Base-by-base conservation (phyloP, 1,139 yeast genomes). In the Hemisphaericaspora xylofermentans region DNA sequence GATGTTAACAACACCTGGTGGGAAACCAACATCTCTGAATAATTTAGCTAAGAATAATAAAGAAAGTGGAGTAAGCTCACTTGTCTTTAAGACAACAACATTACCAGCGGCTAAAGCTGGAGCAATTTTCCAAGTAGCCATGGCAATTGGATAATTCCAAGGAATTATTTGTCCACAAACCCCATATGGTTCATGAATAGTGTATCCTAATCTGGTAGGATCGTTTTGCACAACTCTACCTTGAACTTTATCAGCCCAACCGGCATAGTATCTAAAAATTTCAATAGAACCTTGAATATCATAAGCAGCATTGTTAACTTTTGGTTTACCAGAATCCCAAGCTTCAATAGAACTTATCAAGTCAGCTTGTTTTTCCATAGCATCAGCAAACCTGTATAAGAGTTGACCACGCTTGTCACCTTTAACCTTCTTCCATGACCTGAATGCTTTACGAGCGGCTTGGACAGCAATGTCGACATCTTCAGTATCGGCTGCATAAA, bases 391-490 rank as follows among this genome's bases (percentile, higher is more conserved):
- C 57, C 79, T 82, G 61, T 63, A 63, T 50, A 84, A 64, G 31
- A 74, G 70, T 35, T 63, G 54, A 14, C 82, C 84, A 61, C 87
- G 78, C 47, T 71, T 74, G 35, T 71, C 73, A 25, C 74, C 82
- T 16, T 74, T 59, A 26, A 68, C 52, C 36, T 65, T 66, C 49
- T 60, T 70, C 78, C 78, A 72, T 29, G 78, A 45, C 52, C 78
- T 74, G 70, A 82, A 88, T 4, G 94, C 94, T 15, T 65, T 61
- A 43, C 80, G 70, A 12, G 96, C 96, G 18, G 85, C 83, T 7
- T 65, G 67, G 2, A 88, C 96, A 1, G 96, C 96, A 38, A 60
- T 52, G 58, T 88, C 88, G 32, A 88, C 84, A 55, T 88, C 96
- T 36, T 70, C 77, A 15, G 66, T 76, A 21, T 69, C 71, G 5